Evolutionary conservation across 2,329 filamentous ascomycete genomes (phyloP).

Genomic region (Proliferodiscus dingleyae): DNA sequence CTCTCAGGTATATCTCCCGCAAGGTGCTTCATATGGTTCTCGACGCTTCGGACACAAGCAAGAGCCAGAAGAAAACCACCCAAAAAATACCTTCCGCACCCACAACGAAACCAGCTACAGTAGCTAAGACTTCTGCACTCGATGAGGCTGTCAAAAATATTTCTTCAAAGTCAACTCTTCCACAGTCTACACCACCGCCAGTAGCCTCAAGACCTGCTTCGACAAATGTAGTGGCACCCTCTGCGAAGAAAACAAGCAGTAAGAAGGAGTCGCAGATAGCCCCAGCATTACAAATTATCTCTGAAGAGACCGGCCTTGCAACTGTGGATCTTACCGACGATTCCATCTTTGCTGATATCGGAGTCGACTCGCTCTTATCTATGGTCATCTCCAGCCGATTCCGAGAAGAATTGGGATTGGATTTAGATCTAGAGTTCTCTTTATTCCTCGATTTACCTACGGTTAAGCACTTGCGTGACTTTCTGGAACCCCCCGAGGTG

Average conservation of each 20-base stretch:
- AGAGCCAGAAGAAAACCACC: not conserved
- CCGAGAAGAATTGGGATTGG: not conserved
- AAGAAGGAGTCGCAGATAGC: not conserved
- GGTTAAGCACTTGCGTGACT: not conserved
- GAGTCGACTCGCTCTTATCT: conserved; percentile 52
- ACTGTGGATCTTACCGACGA: conserved; percentile 49
- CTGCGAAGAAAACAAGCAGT: not conserved
- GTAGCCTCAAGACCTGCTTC: not conserved
- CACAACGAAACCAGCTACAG: not conserved
- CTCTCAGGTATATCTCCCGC: not conserved
- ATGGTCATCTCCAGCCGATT: conserved; percentile 38
- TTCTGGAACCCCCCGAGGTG: not conserved
- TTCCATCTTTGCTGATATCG: conserved; percentile 49
- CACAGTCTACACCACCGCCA: not conserved
- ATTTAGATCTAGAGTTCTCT: not conserved
- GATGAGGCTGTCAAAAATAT: not conserved
- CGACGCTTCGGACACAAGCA: not conserved
- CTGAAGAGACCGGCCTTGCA: conserved; percentile 48
- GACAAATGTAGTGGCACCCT: not conserved
- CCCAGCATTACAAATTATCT: conserved; percentile 37
- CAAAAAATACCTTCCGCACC: not conserved
- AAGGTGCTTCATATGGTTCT: not conserved
- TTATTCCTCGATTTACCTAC: not conserved
- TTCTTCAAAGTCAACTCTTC: not conserved
- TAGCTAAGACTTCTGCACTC: not conserved